Conservation (phyloP, 768 basidiomycete genomes). For the Hysterangium stoloniferum region DNA sequence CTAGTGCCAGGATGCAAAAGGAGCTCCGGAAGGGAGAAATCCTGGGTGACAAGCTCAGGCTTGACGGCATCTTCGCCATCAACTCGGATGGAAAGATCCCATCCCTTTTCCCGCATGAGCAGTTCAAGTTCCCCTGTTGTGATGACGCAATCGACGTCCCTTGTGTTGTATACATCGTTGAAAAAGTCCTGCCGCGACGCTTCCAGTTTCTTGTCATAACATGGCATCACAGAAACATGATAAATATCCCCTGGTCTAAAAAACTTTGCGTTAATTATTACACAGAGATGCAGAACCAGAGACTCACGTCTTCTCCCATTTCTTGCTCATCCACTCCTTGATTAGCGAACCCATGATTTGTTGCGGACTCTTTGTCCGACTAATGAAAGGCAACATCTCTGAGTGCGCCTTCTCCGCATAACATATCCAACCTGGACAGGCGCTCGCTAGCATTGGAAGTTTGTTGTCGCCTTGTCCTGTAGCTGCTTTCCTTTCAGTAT, state of each 20-base stretch:
- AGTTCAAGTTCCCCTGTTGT: slow-evolving; percentile 91
- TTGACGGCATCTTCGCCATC: slow-evolving; percentile 36
- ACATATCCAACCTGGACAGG: slow-evolving; percentile 99
- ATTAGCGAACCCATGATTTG: slow-evolving; percentile 91
- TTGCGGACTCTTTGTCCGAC: slow-evolving; percentile 85
- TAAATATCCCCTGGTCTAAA: slow-evolving; percentile 80
- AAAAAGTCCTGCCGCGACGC: slow-evolving; percentile 94
- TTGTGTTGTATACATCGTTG: slow-evolving; percentile 66
- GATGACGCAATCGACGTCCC: slow-evolving; percentile 95
- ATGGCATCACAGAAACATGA: slow-evolving; percentile 97
- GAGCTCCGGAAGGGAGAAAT: slow-evolving; percentile 54
- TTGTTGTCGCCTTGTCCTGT: slow-evolving; percentile 18
- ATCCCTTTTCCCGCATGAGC: slow-evolving; percentile 73
- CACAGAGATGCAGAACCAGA: background rate
- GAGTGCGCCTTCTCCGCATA: slow-evolving; percentile 97
- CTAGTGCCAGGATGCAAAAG: slow-evolving; percentile 75
- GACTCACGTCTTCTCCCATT: slow-evolving; percentile 63
- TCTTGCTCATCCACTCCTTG: slow-evolving; percentile 74
- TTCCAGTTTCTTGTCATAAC: slow-evolving; percentile 99
- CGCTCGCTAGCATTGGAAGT: slow-evolving; percentile 89
- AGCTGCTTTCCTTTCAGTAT: slow-evolving; percentile 54
- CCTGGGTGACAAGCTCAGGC: slow-evolving; percentile 13
- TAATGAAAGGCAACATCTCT: slow-evolving; percentile 88
- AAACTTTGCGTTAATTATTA: background rate
- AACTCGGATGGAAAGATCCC: slow-evolving; percentile 61